Evolutionary conservation across 2,329 filamentous ascomycete species (phyloP), one percentile per base, ranked within the genome.

Genomic region (Aspergillus ruber): DNA sequence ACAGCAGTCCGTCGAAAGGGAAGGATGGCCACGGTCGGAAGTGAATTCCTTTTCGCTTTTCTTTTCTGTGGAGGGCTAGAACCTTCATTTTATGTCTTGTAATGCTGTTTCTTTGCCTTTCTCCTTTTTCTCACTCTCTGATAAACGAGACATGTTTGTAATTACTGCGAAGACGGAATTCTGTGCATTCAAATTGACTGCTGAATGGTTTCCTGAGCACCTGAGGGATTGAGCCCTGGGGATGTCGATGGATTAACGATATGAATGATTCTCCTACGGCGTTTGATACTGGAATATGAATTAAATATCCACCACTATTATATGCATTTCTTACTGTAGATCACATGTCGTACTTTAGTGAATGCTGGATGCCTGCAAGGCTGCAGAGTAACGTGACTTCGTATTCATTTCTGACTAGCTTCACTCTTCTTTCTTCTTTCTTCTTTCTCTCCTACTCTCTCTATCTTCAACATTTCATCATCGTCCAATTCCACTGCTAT

Each of bases 1-100:
- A 59, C 23, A 55, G 62, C 12, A 64, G 62, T 36, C 51, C 61
- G 2, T 51, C 50, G 13, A 62, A 65, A 41, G 36, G 55, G 10
- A 64, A 63, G 46, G 61, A 62, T 44, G 54, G 60, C 13, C 44
- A 53, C 36, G 52, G 53, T 41, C 57, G 51, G 32, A 66, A 64
- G 48, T 53, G 48, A 49, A 23, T 38, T 47, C 27, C 25, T 35
- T 42, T 32, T 43, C 41, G 20, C 17, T 52, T 43, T 27, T 9
- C 27, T 36, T 44, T 29, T 35, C 29, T 50, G 44, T 54, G 13
- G 5, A 23, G 13, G 39, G 21, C 39, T 18, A 13, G 39, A 21
- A n/a, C 33, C 33, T 21, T 41, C 25, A 41, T 5, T 21, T 41
- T 41, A 21, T 41, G 4, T 18, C 3, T 41, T 27, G 21, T 42